Percentiles rank a stretch among this genome's conserved stretches.
Conservation (phyloP, 805 yeast species). For the Barnettozyma californica region DNA sequence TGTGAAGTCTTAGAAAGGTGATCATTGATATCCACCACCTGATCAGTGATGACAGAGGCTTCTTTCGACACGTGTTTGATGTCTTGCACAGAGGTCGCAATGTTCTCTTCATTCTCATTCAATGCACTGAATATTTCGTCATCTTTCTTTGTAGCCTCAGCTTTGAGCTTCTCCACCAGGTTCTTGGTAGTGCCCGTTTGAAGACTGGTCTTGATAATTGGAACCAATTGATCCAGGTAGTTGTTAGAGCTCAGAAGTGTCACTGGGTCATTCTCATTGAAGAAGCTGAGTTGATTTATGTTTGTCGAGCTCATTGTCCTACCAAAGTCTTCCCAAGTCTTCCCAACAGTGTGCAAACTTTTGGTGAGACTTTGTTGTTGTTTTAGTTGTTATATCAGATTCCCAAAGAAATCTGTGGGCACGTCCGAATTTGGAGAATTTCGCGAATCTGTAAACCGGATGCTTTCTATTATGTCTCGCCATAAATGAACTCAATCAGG, state of each 20-base stretch:
- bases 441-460: too few relatives aligned
- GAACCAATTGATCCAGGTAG: conserved; percentile 75
- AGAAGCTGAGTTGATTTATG: conserved; percentile 12
- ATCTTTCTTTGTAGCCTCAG: conserved; percentile 54
- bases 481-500: neutral
- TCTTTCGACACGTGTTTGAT: conserved; percentile 56
- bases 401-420: neutral
- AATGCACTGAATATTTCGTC: conserved; percentile 57
- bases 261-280: conserved; percentile 23
- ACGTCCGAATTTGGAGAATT: neutral
- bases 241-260: conserved; percentile 45
- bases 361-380: neutral
- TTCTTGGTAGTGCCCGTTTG: conserved; percentile 48
- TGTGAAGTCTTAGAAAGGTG: conserved; percentile 60
- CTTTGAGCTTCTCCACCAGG: conserved; percentile 50
- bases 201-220: conserved; percentile 62
- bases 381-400: neutral
- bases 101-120: conserved; percentile 51
- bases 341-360: neutral
- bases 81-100: conserved; percentile 53
- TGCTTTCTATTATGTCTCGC: neutral
- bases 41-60: conserved; percentile 51
- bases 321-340: neutral
- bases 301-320: neutral
- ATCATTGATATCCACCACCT: conserved; percentile 50